These are phyloP conservation scores for Penicillium psychrofluorescens DNA, from an alignment of 495 filamentous ascomycete genomes.

Conservation along the genomic window DNA sequence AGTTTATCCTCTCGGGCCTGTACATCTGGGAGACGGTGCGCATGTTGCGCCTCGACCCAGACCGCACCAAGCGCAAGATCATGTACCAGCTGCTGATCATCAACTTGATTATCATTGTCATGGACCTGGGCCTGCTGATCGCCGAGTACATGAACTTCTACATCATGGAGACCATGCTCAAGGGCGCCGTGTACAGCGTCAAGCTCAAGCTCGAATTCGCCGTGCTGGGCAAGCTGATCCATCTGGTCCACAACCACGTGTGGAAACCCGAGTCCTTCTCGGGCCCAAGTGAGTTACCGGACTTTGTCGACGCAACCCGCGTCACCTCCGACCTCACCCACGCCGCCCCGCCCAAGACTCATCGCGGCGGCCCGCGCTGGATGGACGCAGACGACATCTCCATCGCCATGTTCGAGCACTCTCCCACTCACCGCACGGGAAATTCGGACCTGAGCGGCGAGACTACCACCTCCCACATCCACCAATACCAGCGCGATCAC, in stretches of 20 bases:
- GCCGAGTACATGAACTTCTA: constrained; percentile 51
- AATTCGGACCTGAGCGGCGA: constrained; percentile 28
- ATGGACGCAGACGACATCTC: constrained; percentile 36
- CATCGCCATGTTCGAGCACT: constrained; percentile 41
- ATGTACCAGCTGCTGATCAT: constrained; percentile 52
- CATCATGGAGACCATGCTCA: constrained; percentile 52
- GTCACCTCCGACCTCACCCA: constrained; percentile 38
- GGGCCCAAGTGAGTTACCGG: constrained; percentile 22
- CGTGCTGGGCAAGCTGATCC: constrained; percentile 45
- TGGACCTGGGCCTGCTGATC: constrained; percentile 49
- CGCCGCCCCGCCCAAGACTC: constrained; percentile 17
- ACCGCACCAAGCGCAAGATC: constrained; percentile 40
- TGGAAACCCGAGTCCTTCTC: constrained; percentile 35
- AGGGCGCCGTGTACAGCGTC: constrained; percentile 55
- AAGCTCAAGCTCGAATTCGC: constrained; percentile 63
- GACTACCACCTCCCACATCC: constrained; percentile 21
- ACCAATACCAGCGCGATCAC: constrained; percentile 9
- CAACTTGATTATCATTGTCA: constrained; percentile 48
- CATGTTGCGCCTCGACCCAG: constrained; percentile 38
- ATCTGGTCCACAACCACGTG: constrained; percentile 30
- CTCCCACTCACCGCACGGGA: constrained; percentile 11
- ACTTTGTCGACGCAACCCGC: constrained; percentile 40
- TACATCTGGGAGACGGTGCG: constrained; percentile 52
- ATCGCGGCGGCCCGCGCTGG: constrained; percentile 17
- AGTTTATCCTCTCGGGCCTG: constrained; percentile 51